Percentiles rank a stretch among this genome's conserved stretches.
These are phyloP conservation scores for Microcos paniculata DNA, from an alignment of 345 rosid species.

Conservation along the genomic window DNA sequence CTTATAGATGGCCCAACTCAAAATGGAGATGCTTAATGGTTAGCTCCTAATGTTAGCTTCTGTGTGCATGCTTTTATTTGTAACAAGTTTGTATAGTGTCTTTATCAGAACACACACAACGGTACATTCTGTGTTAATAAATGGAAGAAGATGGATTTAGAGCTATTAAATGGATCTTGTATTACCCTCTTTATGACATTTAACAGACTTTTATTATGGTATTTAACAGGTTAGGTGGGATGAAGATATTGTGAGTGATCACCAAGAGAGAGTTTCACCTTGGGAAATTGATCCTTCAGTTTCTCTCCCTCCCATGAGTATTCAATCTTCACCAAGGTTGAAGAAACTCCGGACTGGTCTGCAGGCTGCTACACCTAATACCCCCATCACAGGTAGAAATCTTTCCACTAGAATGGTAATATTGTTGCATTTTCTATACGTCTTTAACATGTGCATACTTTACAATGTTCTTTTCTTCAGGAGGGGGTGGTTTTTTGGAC, in stretches of 20 bases:
- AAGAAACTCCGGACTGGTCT: conserved; percentile 72
- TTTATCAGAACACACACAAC: neutral
- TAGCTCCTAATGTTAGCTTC: conserved; percentile 12
- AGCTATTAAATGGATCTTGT: neutral
- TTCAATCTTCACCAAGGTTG: conserved; percentile 77
- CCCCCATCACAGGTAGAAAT: conserved; percentile 51
- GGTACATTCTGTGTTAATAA: neutral
- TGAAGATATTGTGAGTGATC: conserved; percentile 49
- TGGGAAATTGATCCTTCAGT: conserved; percentile 90
- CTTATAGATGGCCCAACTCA: conserved; percentile 83
- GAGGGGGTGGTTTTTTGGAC: conserved; percentile 64
- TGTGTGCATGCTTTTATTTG: neutral
- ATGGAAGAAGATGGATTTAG: neutral
- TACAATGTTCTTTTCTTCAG: conserved; percentile 32
- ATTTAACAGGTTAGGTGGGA: conserved; percentile 81
- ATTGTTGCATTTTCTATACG: neutral
- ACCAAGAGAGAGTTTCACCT: conserved; percentile 76
- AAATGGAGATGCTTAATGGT: conserved; percentile 95
- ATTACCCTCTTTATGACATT: neutral
- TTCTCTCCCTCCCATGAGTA: conserved; percentile 66
- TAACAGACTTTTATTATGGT: neutral
- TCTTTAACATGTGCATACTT: neutral
- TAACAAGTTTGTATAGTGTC: neutral
- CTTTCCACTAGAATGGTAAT: neutral
- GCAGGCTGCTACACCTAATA: conserved; percentile 48